Base-by-base conservation (phyloP, 257 asterid genomes). In the Jasminum sambac region DNA sequence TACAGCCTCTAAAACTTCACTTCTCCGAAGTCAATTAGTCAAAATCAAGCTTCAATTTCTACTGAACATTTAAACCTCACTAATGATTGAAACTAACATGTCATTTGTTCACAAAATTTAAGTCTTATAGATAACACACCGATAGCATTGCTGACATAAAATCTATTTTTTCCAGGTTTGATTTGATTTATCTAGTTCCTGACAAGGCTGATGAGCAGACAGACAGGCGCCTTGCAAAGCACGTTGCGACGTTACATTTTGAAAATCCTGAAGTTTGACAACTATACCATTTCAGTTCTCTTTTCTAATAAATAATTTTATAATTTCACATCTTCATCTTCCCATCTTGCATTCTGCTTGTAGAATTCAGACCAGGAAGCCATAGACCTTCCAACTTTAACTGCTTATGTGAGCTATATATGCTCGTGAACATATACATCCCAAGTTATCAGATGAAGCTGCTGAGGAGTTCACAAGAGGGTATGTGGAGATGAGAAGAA, bases 171-270 rank as follows among this genome's bases (percentile, higher is more conserved):
- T 78, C 63, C 90, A 95, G 99, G 91, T 95, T 95, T 75, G 99
- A 95, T 84, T 88, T 95, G 88, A 95, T 95, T 74, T 95, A 95
- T 80, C 80, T 95, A 71, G 71, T 95, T 72, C 99, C 91, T 70
- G 99, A 95, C 84, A 95, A 95, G 74, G 98, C 99, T 11, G 98
- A 95, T 71, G 99, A 95, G 80, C 90, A 82, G 88, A 84, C 82
- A 14, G 99, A 95, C 77, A 85, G 96, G 79, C 97, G 98, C 66
- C 95, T 95, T 37, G 99, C 99, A 36, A 95, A 91, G 86, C 99
- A 95, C 84, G 90, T 95, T 68, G 98, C 91, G 82, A 91, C 96
- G 52, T 79, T 95, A 61, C 99, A 95, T 86, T 91, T 89, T 11
- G 96, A 91, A 67, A 83, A 86, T 72, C 89, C 96, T 44, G 96